These are phyloP conservation scores for Solanum arcanum DNA, from an alignment of 257 asterid genomes.

Conservation along the genomic window DNA sequence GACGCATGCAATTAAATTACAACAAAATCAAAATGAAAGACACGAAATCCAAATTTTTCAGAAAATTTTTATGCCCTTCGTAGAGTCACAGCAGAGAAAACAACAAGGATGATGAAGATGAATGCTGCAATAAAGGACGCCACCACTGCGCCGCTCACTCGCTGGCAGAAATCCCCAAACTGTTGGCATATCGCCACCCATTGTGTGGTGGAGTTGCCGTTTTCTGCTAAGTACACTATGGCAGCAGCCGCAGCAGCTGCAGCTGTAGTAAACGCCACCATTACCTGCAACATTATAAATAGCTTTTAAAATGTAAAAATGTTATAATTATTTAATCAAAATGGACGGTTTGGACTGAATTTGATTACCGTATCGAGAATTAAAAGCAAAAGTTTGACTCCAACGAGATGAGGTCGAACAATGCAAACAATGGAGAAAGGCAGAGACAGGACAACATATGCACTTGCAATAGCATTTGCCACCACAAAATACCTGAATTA, in stretches of 20 bases:
- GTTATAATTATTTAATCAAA: background rate
- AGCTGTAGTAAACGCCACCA: constrained; percentile 49
- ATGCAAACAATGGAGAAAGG: constrained; percentile 78
- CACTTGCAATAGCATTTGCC: constrained; percentile 66
- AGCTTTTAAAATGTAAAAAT: background rate
- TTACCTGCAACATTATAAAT: constrained; percentile 17
- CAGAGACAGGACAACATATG: constrained; percentile 67
- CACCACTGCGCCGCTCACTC: constrained; percentile 75
- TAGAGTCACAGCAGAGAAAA: constrained; percentile 60
- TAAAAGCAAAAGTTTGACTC: constrained; percentile 54
- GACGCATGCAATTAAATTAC: background rate
- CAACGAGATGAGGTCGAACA: constrained; percentile 53
- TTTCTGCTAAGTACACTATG: constrained; percentile 73
- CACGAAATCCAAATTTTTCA: background rate
- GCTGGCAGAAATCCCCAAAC: constrained; percentile 66
- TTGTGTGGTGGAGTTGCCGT: constrained; percentile 59
- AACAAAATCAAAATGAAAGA: background rate
- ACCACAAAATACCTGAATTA: constrained; percentile 51
- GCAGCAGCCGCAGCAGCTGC: constrained; percentile 73
- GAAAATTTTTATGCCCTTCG: constrained; percentile 21
- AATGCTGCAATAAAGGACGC: constrained; percentile 64
- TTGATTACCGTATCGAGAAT: constrained; percentile 50
- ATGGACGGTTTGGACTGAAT: background rate
- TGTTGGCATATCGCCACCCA: constrained; percentile 76
- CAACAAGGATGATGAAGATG: constrained; percentile 36